These are phyloP conservation scores for Alliaria petiolata DNA, from an alignment of 345 rosid genomes.

Conservation along the genomic window DNA sequence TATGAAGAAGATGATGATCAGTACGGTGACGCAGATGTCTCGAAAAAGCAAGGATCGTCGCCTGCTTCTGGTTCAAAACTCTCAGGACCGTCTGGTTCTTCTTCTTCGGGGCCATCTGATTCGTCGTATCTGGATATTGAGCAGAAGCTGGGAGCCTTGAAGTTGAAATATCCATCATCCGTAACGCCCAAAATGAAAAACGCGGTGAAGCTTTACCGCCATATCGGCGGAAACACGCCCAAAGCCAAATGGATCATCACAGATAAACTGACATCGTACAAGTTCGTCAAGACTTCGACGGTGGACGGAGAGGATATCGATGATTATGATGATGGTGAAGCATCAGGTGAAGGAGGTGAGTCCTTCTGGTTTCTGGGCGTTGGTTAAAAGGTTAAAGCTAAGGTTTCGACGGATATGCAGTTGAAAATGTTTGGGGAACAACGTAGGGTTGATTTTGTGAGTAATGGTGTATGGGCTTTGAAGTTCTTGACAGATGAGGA, in stretches of 20 bases:
- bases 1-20: conserved; percentile 39
- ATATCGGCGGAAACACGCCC: conserved; percentile 80
- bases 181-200: conserved; percentile 36
- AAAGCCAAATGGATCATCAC: conserved; percentile 75
- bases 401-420: conserved; percentile 75
- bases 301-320: conserved; percentile 31
- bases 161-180: conserved; percentile 43
- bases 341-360: conserved; percentile 31
- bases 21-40: conserved; percentile 37
- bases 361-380: conserved; percentile 65
- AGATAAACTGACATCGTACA: conserved; percentile 55
- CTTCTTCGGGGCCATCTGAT: conserved; percentile 27
- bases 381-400: conserved; percentile 59
- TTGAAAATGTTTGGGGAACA: conserved; percentile 88
- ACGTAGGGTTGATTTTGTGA: conserved; percentile 73
- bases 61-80: conserved; percentile 32
- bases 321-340: conserved; percentile 41
- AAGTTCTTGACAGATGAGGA: conserved; percentile 66
- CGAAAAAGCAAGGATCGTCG: conserved; percentile 25
- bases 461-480: conserved; percentile 86
- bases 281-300: conserved; percentile 40
- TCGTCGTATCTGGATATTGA: conserved; percentile 50
- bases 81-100: conserved; percentile 20
- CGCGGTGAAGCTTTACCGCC: conserved; percentile 78
- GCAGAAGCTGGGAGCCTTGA: conserved; percentile 56